Evolutionary conservation across 164 flowering plant genomes (phyloP).

Genomic region (Taxillus chinensis): DNA sequence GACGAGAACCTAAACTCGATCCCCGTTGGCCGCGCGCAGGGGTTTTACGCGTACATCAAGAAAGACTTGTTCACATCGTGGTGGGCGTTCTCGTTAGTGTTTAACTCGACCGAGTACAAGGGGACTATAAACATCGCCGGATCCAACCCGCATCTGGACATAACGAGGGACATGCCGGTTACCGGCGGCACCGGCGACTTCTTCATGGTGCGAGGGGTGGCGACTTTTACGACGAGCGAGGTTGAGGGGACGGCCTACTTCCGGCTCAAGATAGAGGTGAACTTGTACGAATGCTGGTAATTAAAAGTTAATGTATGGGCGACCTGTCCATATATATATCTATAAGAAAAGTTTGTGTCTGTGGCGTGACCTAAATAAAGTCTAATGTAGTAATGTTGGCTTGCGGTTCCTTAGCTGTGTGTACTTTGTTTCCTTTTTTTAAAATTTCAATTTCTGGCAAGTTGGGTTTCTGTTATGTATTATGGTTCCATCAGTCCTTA

Average conservation of each 20-base stretch:
- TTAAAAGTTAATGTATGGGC: not conserved
- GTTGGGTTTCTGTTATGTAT: too few species aligned
- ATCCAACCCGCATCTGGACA: slow-evolving; percentile 20
- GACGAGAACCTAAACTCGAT: slow-evolving; percentile 23
- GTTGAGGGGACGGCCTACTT: slow-evolving; percentile 19
- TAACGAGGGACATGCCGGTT: slow-evolving; percentile 29
- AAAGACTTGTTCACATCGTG: slow-evolving; percentile 24
- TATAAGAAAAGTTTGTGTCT: too few species aligned
- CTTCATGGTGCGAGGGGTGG: slow-evolving; percentile 37
- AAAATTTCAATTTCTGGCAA: too few species aligned
- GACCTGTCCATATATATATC: too few species aligned
- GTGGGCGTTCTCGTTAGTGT: slow-evolving; percentile 25
- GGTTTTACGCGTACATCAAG: slow-evolving; percentile 30
- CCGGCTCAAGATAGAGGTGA: slow-evolving; percentile 25
- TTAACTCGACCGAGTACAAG: slow-evolving; percentile 26
- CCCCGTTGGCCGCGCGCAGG: slow-evolving; percentile 32
- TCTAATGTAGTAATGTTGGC: too few species aligned
- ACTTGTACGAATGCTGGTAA: slow-evolving; percentile 26
- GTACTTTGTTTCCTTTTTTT: too few species aligned
- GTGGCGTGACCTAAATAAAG: too few species aligned
- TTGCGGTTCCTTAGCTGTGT: too few species aligned
- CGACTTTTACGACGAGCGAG: slow-evolving; percentile 17
- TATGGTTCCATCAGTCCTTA: too few species aligned
- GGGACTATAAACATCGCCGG: slow-evolving; percentile 33
- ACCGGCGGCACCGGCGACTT: slow-evolving; percentile 40